Percentiles rank a stretch among this genome's conserved stretches.
These are phyloP conservation scores for Lactarius indigo DNA, from an alignment of 768 basidiomycete genomes.

Conservation along the genomic window DNA sequence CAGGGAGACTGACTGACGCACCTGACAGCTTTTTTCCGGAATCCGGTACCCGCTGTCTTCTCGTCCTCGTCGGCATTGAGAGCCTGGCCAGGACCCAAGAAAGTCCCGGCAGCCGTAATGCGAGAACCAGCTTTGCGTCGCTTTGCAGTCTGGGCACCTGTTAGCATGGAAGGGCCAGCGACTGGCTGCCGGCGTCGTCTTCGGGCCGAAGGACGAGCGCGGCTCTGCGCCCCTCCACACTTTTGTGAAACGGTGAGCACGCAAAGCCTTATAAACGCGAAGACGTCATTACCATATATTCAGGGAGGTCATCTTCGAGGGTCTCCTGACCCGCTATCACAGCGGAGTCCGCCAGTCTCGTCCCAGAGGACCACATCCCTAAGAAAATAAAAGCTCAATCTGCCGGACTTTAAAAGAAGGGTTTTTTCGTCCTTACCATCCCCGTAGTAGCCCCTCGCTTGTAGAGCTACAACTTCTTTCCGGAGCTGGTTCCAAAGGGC, in stretches of 20 bases:
- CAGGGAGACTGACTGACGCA: constrained; percentile 29
- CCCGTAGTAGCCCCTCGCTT: constrained; percentile 74
- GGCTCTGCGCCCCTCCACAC: constrained; percentile 79
- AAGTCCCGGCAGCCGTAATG: constrained; percentile 58
- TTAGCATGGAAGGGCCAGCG: constrained; percentile 51
- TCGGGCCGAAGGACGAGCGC: constrained; percentile 50
- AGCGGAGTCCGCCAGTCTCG: constrained; percentile 62
- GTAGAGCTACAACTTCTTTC: constrained; percentile 64
- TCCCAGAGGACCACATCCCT: constrained; percentile 85
- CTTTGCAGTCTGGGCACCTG: constrained; percentile 60
- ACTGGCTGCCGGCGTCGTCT: constrained; percentile 41
- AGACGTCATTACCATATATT: constrained; percentile 59
- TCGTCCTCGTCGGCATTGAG: constrained; percentile 41
- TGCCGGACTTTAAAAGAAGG: too few species aligned
- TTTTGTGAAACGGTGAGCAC: constrained; percentile 29
- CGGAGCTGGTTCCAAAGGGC: constrained; percentile 65
- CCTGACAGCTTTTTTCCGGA: constrained; percentile 71
- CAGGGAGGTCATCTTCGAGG: constrained; percentile 59
- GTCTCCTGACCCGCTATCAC: constrained; percentile 48
- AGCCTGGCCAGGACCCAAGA: constrained; percentile 52
- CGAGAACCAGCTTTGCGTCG: constrained; percentile 70
- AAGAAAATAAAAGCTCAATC: constrained; percentile 6
- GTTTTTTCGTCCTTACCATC: constrained; percentile 52
- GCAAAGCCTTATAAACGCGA: not conserved
- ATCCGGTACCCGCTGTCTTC: constrained; percentile 53